A percentile compares a stretch with the other conserved stretches of the same genome.
These are phyloP conservation scores for Macrolepiota dolichaula DNA, from an alignment of 768 basidiomycete genomes.

Conservation along the genomic window DNA sequence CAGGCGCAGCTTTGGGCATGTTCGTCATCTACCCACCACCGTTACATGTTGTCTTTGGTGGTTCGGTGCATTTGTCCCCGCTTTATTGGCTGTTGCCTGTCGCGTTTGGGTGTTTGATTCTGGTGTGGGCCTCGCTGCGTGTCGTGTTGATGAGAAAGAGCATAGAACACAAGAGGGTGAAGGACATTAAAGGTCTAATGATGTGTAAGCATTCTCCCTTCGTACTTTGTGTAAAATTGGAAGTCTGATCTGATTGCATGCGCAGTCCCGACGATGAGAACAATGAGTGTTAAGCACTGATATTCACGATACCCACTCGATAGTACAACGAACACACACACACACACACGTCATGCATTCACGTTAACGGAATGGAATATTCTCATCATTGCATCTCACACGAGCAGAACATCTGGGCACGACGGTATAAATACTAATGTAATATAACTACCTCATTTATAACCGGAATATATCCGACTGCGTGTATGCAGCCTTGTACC, in stretches of 20 bases:
- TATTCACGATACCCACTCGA: neutral
- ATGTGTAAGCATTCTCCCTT: slow-evolving; percentile 52
- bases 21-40: slow-evolving; percentile 71
- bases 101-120: slow-evolving; percentile 53
- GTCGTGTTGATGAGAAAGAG: slow-evolving; percentile 56
- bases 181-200: slow-evolving; percentile 65
- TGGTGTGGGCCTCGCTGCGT: slow-evolving; percentile 56
- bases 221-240: neutral
- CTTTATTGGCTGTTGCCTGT: slow-evolving; percentile 68
- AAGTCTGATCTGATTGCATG: slow-evolving; percentile 14
- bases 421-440: neutral
- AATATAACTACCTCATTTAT: neutral
- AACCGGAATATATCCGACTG: slow-evolving; percentile 1
- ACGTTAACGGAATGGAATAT: neutral
- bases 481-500: slow-evolving; percentile 47
- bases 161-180: slow-evolving; percentile 51
- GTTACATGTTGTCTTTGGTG: slow-evolving; percentile 66
- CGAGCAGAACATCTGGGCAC: neutral
- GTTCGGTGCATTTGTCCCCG: slow-evolving; percentile 52
- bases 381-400: too few relatives aligned
- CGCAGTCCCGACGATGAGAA: slow-evolving; percentile 61
- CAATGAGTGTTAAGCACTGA: slow-evolving; percentile 45
- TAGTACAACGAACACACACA: too few relatives aligned
- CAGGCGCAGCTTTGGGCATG: slow-evolving; percentile 60
- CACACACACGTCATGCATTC: too few relatives aligned